phyloP scores from a whole-genome alignment of 495 filamentous ascomycete genomes.

The Aspergillus campestris region DNA sequence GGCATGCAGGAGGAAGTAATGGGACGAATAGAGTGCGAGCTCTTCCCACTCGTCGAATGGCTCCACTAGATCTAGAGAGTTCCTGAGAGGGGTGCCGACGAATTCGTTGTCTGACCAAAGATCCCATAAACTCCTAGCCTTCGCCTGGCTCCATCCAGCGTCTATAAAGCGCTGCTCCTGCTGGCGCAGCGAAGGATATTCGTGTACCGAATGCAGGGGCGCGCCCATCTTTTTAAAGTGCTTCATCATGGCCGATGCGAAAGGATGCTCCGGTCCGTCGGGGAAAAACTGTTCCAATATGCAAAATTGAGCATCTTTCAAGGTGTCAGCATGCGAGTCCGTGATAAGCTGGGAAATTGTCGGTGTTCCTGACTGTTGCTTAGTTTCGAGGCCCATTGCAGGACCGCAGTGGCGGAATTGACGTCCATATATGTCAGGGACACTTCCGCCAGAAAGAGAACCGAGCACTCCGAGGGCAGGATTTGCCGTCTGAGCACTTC shows the following conservation, averaged over 20 bases:
- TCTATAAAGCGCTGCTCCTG: conserved; percentile 59
- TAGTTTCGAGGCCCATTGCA: conserved; percentile 59
- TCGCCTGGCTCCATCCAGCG: conserved; percentile 54
- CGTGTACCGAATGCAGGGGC: conserved; percentile 59
- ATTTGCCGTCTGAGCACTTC: conserved; percentile 45
- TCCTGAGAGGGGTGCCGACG: conserved; percentile 45
- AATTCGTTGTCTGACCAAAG: conserved; percentile 65
- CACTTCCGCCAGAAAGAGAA: conserved; percentile 82
- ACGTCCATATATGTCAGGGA: conserved; percentile 87
- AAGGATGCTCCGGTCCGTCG: conserved; percentile 66
- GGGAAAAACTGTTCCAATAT: conserved; percentile 86
- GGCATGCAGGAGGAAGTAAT: conserved; percentile 78
- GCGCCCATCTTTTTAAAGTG: conserved; percentile 79
- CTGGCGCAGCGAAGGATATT: conserved; percentile 55
- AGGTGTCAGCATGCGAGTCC: background rate
- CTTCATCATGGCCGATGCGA: conserved; percentile 77
- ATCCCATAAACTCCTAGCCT: conserved; percentile 62
- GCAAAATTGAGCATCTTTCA: conserved; percentile 54
- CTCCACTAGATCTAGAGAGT: conserved; percentile 56
- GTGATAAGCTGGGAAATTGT: background rate
- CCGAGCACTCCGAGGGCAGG: conserved; percentile 44
- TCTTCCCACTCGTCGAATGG: conserved; percentile 97
- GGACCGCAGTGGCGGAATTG: conserved; percentile 61
- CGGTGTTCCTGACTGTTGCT: conserved; percentile 43
- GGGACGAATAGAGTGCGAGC: conserved; percentile 74